Percentiles rank a stretch among this genome's conserved stretches.
Conservation (phyloP, 345 rosid species). For the Brassica cretica region DNA sequence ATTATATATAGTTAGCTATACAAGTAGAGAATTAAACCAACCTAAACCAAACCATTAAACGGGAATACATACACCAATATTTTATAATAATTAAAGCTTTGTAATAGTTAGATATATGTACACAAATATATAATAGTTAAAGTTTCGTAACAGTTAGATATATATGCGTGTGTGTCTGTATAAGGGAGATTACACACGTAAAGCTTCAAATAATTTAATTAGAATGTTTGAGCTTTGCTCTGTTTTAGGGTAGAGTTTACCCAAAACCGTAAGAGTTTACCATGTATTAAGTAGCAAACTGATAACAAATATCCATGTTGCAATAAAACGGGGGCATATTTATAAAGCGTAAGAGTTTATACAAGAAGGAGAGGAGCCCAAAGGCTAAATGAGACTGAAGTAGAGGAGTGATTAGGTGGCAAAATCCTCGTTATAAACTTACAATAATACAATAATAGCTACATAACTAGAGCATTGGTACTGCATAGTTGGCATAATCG, state of each 20-base stretch:
- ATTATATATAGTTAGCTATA: too few species aligned
- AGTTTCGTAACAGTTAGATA: not conserved
- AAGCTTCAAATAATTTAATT: not conserved
- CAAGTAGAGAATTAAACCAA: too few species aligned
- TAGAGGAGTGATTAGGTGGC: not conserved
- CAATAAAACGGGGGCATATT: too few species aligned
- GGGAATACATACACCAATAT: too few species aligned
- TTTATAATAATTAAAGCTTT: not conserved
- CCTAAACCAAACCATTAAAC: too few species aligned
- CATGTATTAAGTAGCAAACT: too few species aligned
- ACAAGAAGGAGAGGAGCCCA: too few species aligned
- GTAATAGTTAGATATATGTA: not conserved
- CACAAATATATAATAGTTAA: not conserved
- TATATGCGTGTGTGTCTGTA: not conserved
- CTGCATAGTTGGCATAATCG: not conserved
- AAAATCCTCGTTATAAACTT: not conserved
- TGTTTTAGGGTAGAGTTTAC: not conserved
- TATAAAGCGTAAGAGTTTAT: too few species aligned
- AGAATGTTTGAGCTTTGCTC: not conserved
- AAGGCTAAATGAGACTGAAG: not conserved
- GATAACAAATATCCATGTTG: too few species aligned
- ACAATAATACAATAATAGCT: too few species aligned
- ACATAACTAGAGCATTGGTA: not conserved
- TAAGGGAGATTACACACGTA: not conserved
- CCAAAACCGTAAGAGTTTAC: too few species aligned